phyloP scores from a whole-genome alignment of 1,284 basidiomycete species.

The Athelia psychrophila region DNA sequence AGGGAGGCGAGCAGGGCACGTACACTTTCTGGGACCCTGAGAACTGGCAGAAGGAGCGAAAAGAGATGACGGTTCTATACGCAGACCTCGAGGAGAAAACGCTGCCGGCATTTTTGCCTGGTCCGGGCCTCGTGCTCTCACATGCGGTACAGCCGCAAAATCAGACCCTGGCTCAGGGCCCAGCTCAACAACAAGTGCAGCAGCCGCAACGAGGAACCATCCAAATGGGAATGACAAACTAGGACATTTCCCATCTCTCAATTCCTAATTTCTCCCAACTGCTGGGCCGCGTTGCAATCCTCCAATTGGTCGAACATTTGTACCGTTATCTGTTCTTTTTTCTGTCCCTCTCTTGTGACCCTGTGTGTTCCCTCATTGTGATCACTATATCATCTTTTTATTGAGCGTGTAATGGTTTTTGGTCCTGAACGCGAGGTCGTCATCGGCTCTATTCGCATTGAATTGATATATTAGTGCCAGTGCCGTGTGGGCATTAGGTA shows the following conservation, averaged over 20 bases:
- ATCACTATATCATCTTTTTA: constrained; percentile 2
- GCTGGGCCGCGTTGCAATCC: neutral
- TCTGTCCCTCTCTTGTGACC: constrained; percentile 18
- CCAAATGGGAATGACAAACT: constrained; percentile 34
- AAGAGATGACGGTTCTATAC: constrained; percentile 87
- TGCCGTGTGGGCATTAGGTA: too few relatives aligned
- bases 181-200: constrained; percentile 33
- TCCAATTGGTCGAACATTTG: constrained; percentile 28
- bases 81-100: constrained; percentile 85
- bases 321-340: constrained; percentile 28
- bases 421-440: neutral
- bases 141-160: constrained; percentile 24
- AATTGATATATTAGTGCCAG: too few relatives aligned
- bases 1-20: constrained; percentile 85
- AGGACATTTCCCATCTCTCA: constrained; percentile 25
- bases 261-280: constrained; percentile 6
- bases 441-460: too few relatives aligned
- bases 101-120: constrained; percentile 55
- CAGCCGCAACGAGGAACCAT: constrained; percentile 21
- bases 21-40: constrained; percentile 94
- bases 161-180: constrained; percentile 15
- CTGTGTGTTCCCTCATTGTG: neutral
- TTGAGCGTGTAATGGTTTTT: constrained; percentile 1
- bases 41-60: constrained; percentile 83
- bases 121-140: constrained; percentile 49